Evolutionary conservation across 352 stramenopile genomes (phyloP).

Genomic region (Phytopythium kandeliae): DNA sequence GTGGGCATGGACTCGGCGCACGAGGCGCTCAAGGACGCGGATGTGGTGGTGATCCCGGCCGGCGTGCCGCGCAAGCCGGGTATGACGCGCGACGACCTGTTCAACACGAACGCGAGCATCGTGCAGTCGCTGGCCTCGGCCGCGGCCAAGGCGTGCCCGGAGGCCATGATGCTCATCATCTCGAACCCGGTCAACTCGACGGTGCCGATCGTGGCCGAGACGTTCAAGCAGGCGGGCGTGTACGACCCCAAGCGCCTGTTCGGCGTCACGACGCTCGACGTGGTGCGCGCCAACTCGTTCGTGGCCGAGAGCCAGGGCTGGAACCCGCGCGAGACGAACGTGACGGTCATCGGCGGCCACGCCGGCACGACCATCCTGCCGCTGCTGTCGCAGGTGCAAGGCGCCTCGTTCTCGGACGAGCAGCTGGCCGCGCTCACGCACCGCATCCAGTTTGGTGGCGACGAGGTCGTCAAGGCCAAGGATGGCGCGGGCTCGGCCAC

Average conservation of each 20-base stretch:
- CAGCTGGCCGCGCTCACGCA: constrained; percentile 94
- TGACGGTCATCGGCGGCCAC: constrained; percentile 98
- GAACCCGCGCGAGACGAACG: constrained; percentile 73
- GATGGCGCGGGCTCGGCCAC: constrained; percentile 97
- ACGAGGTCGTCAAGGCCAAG: constrained; percentile 97
- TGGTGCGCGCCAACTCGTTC: constrained; percentile 97
- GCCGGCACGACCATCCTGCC: constrained; percentile 99
- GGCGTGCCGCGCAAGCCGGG: constrained; percentile 98
- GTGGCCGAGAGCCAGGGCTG: constrained; percentile 71
- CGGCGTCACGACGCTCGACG: constrained; percentile 98
- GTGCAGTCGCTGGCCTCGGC: constrained; percentile 94
- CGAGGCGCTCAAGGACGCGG: constrained; percentile 66
- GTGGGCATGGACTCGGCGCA: constrained; percentile 77
- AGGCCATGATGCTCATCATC: constrained; percentile 97
- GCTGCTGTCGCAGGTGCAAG: constrained; percentile 95
- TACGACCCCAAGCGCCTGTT: constrained; percentile 98
- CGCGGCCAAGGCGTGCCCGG: constrained; percentile 94
- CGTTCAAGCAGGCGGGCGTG: constrained; percentile 94
- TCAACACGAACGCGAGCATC: constrained; percentile 96
- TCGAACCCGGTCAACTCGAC: constrained; percentile 99
- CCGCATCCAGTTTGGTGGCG: constrained; percentile 92
- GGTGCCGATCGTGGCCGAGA: constrained; percentile 98
- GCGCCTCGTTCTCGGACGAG: constrained; percentile 91
- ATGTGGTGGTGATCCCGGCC: constrained; percentile 98
- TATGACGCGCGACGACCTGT: constrained; percentile 95